These are phyloP conservation scores for Pterothamnion heteromorphum DNA, from an alignment of 31 red algal species.

Conservation along the genomic window DNA sequence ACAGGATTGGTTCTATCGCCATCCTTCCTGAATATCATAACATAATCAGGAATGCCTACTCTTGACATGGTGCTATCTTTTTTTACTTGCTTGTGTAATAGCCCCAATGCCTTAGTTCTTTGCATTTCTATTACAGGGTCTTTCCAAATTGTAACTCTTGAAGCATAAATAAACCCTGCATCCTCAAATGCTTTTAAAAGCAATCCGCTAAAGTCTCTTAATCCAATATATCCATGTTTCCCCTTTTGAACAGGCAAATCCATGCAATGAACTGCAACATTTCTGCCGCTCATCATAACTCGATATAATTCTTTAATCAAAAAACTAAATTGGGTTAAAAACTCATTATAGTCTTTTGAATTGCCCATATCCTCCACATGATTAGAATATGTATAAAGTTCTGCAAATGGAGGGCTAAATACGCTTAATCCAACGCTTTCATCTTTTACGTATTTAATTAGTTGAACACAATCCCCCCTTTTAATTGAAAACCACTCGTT, in stretches of 20 bases:
- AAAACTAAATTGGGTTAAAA: background rate
- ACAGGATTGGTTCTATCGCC: background rate
- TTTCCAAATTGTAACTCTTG: background rate
- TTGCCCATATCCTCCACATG: background rate
- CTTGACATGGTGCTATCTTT: background rate
- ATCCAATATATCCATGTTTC: background rate
- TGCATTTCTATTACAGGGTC: background rate
- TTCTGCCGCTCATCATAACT: background rate
- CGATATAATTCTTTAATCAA: background rate
- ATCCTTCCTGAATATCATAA: background rate
- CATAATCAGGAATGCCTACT: background rate
- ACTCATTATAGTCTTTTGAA: background rate
- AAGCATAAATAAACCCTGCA: background rate
- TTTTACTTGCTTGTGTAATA: background rate
- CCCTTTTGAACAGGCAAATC: background rate
- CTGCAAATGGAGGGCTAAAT: background rate
- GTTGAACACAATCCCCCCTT: background rate
- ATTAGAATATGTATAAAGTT: background rate
- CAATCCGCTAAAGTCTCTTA: background rate
- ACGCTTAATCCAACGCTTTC: background rate
- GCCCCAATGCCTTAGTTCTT: background rate
- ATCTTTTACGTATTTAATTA: background rate
- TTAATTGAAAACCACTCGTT: too few species aligned
- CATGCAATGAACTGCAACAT: background rate
- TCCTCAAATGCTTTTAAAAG: background rate